Evolutionary conservation across 108 stramenopile species (phyloP).

Genomic region (Chaetoceros muelleri): DNA sequence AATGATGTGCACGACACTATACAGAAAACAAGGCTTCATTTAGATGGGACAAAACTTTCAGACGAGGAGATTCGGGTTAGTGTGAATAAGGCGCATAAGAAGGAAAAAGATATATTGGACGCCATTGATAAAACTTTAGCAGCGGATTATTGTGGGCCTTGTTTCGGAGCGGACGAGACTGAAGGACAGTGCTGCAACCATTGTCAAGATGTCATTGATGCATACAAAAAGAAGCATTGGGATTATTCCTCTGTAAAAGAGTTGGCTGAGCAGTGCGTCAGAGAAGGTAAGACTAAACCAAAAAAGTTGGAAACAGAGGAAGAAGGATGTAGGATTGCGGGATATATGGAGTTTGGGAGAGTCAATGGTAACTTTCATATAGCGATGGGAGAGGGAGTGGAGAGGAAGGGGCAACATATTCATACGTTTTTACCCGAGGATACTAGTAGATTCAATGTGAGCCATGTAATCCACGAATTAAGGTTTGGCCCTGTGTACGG

Average conservation of each 20-base stretch:
- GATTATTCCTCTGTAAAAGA: constrained; percentile 41
- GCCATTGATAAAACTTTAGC: constrained; percentile 29
- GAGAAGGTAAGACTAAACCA: constrained; percentile 68
- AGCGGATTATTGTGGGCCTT: constrained; percentile 90
- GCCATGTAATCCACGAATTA: constrained; percentile 87
- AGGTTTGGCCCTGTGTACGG: constrained; percentile 72
- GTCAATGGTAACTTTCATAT: constrained; percentile 98
- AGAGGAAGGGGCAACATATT: constrained; percentile 49
- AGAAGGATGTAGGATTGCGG: constrained; percentile 88
- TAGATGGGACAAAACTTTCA: constrained; percentile 7
- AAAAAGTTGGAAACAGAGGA: constrained; percentile 52
- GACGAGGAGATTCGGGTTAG: constrained; percentile 26
- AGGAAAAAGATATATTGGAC: constrained; percentile 32
- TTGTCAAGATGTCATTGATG: constrained; percentile 72
- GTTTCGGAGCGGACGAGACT: constrained; percentile 78
- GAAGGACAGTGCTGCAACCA: constrained; percentile 83
- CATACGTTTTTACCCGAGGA: constrained; percentile 82
- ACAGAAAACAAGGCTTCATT: constrained; percentile 41
- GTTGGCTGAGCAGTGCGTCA: constrained; percentile 88
- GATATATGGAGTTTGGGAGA: constrained; percentile 88
- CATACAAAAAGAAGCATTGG: constrained; percentile 79
- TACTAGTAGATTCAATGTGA: constrained; percentile 86
- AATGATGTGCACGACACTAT: constrained; percentile 78
- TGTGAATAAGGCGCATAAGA: constrained; percentile 16
- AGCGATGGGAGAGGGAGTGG: constrained; percentile 44